Conservation (phyloP, 192 early-diverging fungal genomes). For the Coemansia erecta region DNA sequence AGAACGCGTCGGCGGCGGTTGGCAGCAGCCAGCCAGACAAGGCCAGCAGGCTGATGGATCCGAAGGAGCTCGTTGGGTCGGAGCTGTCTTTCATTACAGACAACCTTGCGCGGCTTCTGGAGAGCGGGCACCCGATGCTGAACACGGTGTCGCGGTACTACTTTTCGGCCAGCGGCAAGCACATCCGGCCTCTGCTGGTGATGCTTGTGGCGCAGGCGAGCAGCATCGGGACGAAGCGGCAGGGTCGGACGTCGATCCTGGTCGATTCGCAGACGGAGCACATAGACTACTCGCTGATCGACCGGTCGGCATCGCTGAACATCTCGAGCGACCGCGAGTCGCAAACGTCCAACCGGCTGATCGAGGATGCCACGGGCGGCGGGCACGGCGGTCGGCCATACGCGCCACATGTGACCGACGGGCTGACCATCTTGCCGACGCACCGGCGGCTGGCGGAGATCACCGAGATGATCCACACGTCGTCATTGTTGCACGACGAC, state of each 20-base stretch:
- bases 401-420: slow-evolving; percentile 21
- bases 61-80: slow-evolving; percentile 69
- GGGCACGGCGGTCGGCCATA: slow-evolving; percentile 43
- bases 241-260: slow-evolving; percentile 27
- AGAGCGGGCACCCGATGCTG: slow-evolving; percentile 85
- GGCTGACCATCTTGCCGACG: slow-evolving; percentile 69
- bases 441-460: slow-evolving; percentile 95
- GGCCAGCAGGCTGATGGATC: slow-evolving; percentile 18
- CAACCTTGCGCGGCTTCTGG: slow-evolving; percentile 81
- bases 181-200: slow-evolving; percentile 89
- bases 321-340: slow-evolving; percentile 45
- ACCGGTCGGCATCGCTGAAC: slow-evolving; percentile 58
- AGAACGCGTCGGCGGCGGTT: slow-evolving; percentile 30
- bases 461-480: slow-evolving; percentile 97
- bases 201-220: slow-evolving; percentile 88
- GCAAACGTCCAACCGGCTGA: slow-evolving; percentile 27
- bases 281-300: slow-evolving; percentile 56
- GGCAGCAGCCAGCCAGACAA: slow-evolving; percentile 5
- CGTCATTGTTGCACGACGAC: slow-evolving; percentile 94
- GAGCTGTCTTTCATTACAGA: slow-evolving; percentile 83
- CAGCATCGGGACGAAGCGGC: slow-evolving; percentile 60
- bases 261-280: slow-evolving; percentile 32
- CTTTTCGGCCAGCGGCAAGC: slow-evolving; percentile 82
- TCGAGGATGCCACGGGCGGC: slow-evolving; percentile 21
- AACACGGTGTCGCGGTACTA: slow-evolving; percentile 89